Conservation (phyloP, 2,329 filamentous ascomycete species). For the Clonostachys solani region DNA sequence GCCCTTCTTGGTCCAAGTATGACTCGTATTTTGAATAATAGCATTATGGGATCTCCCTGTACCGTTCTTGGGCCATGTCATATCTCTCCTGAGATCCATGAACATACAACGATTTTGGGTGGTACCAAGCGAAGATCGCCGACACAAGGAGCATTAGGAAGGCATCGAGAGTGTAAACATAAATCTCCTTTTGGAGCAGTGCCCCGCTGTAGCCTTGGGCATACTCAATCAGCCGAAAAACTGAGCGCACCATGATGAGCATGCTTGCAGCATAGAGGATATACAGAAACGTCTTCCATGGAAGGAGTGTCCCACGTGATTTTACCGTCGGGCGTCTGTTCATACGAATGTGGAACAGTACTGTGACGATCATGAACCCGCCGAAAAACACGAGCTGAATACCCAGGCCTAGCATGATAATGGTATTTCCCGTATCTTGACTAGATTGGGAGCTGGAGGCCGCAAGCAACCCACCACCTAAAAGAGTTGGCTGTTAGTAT, state of each 20-base stretch:
- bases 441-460: not conserved
- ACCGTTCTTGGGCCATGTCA: no score
- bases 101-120: not conserved
- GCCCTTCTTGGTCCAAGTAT: no score
- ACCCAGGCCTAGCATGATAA: constrained; percentile 44
- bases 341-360: constrained; percentile 32
- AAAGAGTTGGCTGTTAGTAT: not conserved
- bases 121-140: constrained; percentile 5
- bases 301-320: constrained; percentile 8
- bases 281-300: constrained; percentile 15
- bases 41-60: no score
- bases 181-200: constrained; percentile 19
- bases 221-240: constrained; percentile 34
- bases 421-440: constrained; percentile 24
- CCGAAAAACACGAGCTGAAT: constrained; percentile 48
- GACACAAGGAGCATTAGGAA: constrained; percentile 17
- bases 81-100: no score
- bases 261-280: constrained; percentile 9
- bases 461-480: not conserved
- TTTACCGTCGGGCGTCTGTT: constrained; percentile 1
- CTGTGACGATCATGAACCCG: constrained; percentile 39
- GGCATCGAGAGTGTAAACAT: constrained; percentile 24
- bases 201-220: constrained; percentile 18
- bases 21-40: no score
- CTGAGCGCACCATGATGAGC: constrained; percentile 28